phyloP scores from a whole-genome alignment of 176 grass and related monocot species.

The Eragrostis curvula region DNA sequence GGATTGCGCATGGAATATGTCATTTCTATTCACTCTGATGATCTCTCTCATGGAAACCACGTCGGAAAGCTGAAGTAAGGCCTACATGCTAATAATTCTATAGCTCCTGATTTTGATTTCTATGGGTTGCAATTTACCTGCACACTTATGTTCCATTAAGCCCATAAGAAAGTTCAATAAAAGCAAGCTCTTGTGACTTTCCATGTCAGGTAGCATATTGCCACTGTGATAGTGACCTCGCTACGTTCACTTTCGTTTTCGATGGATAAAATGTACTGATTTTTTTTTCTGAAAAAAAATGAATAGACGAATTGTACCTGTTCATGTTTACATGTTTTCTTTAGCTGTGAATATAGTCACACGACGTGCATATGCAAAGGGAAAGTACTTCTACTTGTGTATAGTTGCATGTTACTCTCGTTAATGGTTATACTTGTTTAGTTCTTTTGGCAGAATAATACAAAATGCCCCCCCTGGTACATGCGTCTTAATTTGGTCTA shows the following conservation, averaged over 20 bases:
- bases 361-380: not conserved
- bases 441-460: not conserved
- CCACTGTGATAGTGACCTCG: not conserved
- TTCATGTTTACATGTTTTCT: not conserved
- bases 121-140: not conserved
- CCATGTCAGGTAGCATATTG: not conserved
- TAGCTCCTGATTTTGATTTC: not conserved
- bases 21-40: conserved; percentile 55
- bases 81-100: not conserved
- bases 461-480: not conserved
- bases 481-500: not conserved
- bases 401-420: not conserved
- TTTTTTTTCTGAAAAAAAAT: no score
- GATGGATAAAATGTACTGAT: not conserved
- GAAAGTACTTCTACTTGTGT: not conserved
- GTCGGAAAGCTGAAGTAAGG: conserved; percentile 70
- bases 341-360: not conserved
- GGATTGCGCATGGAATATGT: conserved; percentile 58
- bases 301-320: not conserved
- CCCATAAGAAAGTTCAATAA: not conserved
- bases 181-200: not conserved
- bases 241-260: not conserved
- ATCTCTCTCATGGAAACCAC: conserved; percentile 48
- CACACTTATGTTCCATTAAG: not conserved
- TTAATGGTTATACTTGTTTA: not conserved